Base-by-base conservation (phyloP, 768 basidiomycete genomes). In the Lenzites betulinus region DNA sequence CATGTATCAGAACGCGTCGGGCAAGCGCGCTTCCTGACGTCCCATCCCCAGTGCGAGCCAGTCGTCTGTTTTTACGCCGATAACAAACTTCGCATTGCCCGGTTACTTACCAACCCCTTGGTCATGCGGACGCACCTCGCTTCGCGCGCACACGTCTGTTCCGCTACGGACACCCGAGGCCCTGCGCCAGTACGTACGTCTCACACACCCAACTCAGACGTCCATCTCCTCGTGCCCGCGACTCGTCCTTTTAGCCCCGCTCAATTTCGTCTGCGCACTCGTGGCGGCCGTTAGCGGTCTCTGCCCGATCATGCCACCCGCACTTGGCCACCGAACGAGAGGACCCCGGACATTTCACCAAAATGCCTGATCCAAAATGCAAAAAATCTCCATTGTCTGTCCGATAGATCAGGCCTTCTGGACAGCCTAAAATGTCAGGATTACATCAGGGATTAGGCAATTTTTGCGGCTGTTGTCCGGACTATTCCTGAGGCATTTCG, bases 161-260 rank as follows among this genome's bases (percentile, higher is more conserved):
- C 61, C 61, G 54, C 25, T 23, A 30, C 61, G 61, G 61, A 35
- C 28, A 48, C 25, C 61, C 61, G 61, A 48, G 49, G 22, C 26
- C 49, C 41, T 35, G 49, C 33, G 13, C 33, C 22, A 51, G 25
- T 61, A 61, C 60, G 60, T 61, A 61, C 60, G 35, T 18, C 36
- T 8, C 28, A 43, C 47, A 47, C 13, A 41, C n/a, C 1, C 47
- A 42, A 57, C 55, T 48, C 55, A 46, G 13, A 38, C 38, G 11
- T 41, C 23, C 56, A 42, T 58, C 39, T 51, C 56, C 56, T 58
- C 56, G 48, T 58, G 56, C 48, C 28, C 56, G 23, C 15, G 2
- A 16, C 28, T 30, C 11, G 48, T 58, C 38, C 26, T 25, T 33
- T 57, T 30, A 50, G 56, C 41, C 41, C 38, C 56, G 56, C 47